Conservation (phyloP, 352 stramenopile genomes). For the Phytophthora pistaciae region DNA sequence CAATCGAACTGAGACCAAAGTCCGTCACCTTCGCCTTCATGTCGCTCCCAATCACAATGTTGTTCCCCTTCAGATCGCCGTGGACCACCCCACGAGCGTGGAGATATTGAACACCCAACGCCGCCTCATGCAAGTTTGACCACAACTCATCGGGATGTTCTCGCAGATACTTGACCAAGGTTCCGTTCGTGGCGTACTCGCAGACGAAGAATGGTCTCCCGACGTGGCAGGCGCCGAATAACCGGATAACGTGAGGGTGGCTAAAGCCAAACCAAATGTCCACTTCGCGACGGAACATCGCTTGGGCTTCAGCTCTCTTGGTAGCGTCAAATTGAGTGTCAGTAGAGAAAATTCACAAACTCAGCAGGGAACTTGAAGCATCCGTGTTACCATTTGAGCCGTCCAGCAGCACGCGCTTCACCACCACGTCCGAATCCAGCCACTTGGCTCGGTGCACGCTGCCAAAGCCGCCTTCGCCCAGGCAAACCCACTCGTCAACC, state of each 20-base stretch:
- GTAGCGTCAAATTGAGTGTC: not conserved
- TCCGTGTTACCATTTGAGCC: not conserved
- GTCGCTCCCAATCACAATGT: not conserved
- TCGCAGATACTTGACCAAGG: not conserved
- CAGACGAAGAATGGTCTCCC: constrained; percentile 25
- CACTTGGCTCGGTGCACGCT: constrained; percentile 9
- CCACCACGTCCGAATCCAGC: constrained; percentile 22
- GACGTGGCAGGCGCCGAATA: not conserved
- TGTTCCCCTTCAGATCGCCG: not conserved
- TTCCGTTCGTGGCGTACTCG: constrained; percentile 8
- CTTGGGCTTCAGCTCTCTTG: constrained; percentile 4
- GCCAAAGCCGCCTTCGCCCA: constrained; percentile 15
- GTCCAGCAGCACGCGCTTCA: not conserved
- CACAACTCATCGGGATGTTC: not conserved
- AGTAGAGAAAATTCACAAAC: no score
- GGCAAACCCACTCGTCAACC: constrained; percentile 6
- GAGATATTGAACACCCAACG: not conserved
- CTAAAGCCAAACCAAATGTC: constrained; percentile 32
- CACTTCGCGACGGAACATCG: constrained; percentile 27
- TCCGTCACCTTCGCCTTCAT: not conserved
- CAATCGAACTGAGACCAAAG: not conserved
- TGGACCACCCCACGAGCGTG: not conserved
- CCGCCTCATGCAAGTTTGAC: not conserved
- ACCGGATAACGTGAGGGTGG: constrained; percentile 25
- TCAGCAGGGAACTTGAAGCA: not conserved